Evolutionary conservation across 805 yeast species (phyloP).

Genomic region (Wickerhamia fluorescens): DNA sequence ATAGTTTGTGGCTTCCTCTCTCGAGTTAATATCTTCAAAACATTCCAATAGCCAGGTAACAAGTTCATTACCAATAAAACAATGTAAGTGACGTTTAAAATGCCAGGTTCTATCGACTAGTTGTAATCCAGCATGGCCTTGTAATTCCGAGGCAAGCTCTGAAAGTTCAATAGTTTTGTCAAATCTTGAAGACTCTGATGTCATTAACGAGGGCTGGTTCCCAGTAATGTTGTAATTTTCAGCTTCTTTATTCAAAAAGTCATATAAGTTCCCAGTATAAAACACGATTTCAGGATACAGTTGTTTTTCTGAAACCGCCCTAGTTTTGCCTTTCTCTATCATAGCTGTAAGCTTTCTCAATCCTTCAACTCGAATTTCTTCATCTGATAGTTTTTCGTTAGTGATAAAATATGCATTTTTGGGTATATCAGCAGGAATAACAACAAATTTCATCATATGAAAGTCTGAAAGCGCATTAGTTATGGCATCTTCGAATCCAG

Average conservation of each 20-base stretch:
- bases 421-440: slow-evolving; percentile 72
- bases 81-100: slow-evolving; percentile 64
- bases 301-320: slow-evolving; percentile 17
- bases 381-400: slow-evolving; percentile 64
- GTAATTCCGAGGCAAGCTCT: slow-evolving; percentile 59
- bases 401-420: slow-evolving; percentile 41
- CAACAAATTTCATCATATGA: slow-evolving; percentile 74
- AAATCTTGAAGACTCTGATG: slow-evolving; percentile 32
- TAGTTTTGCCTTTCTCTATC: slow-evolving; percentile 47
- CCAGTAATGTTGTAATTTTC: slow-evolving; percentile 35
- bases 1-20: slow-evolving; percentile 76
- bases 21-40: slow-evolving; percentile 68
- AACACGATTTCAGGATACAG: slow-evolving; percentile 70
- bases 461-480: slow-evolving; percentile 46
- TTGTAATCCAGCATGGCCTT: slow-evolving; percentile 55
- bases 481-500: slow-evolving; percentile 78
- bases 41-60: slow-evolving; percentile 80
- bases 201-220: slow-evolving; percentile 27
- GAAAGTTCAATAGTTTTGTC: slow-evolving; percentile 43
- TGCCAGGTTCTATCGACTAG: slow-evolving; percentile 88
- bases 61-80: slow-evolving; percentile 80
- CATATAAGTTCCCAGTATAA: slow-evolving; percentile 78
- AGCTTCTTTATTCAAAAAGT: slow-evolving; percentile 47
- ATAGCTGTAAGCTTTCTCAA: slow-evolving; percentile 57
- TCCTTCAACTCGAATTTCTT: slow-evolving; percentile 92